Conservation (phyloP, 163 green algal species). For the Chlamydomonas reinhardtii region DNA sequence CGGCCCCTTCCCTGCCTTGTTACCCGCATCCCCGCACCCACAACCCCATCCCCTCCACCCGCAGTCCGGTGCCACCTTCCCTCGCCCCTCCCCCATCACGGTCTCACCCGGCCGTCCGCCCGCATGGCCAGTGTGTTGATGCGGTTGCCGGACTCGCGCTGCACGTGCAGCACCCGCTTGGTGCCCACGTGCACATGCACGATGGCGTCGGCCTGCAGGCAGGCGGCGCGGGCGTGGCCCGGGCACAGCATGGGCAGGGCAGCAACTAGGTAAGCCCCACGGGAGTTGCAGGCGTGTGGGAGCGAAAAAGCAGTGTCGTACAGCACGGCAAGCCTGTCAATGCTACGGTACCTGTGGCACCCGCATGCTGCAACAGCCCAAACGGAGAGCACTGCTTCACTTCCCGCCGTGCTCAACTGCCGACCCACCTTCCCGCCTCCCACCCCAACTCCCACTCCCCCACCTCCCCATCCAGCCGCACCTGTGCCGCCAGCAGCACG, state of each 20-base stretch:
- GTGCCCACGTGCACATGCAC: conserved; percentile 61
- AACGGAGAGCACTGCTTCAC: too few relatives aligned
- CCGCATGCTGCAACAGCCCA: too few relatives aligned
- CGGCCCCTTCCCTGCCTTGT: too few relatives aligned
- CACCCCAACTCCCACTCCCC: too few relatives aligned
- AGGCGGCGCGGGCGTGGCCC: too few relatives aligned
- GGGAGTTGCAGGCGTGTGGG: too few relatives aligned
- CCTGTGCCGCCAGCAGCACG: conserved; percentile 43
- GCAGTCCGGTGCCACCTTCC: too few relatives aligned
- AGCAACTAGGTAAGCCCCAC: too few relatives aligned
- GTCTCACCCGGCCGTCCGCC: conserved; percentile 44
- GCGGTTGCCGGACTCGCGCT: conserved; percentile 58
- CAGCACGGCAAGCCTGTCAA: too few relatives aligned
- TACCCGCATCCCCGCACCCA: background rate
- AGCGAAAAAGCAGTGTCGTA: too few relatives aligned
- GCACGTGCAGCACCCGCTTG: conserved; percentile 43
- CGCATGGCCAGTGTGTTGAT: conserved; percentile 57
- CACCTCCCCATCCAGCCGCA: background rate
- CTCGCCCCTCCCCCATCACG: background rate
- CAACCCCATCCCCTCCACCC: background rate
- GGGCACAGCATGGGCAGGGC: background rate
- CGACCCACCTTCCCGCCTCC: background rate
- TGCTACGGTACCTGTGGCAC: too few relatives aligned
- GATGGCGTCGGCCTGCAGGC: conserved; percentile 52
- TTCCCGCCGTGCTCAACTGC: too few relatives aligned